Evolutionary conservation across 2,329 filamentous ascomycete genomes (phyloP).

Genomic region (Aspergillus fumigatus): DNA sequence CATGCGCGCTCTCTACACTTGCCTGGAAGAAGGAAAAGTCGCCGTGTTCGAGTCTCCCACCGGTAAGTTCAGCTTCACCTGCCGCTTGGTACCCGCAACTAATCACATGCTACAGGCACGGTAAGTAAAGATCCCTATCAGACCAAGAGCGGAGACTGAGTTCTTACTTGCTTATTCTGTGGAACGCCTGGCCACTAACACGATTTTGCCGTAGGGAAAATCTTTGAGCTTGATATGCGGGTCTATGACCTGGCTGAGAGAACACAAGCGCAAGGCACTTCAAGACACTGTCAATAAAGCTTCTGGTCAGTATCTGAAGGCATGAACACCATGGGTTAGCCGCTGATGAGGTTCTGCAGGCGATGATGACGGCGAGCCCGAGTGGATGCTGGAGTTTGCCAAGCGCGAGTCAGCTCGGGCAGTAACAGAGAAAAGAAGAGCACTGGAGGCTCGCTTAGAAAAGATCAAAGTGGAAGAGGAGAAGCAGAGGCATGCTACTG

Average conservation of each 20-base stretch:
- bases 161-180: background rate
- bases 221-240: slow-evolving; percentile 87
- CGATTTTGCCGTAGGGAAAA: slow-evolving; percentile 59
- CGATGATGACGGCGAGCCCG: slow-evolving; percentile 65
- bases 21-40: slow-evolving; percentile 73
- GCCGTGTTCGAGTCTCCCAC: slow-evolving; percentile 94
- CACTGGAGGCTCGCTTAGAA: slow-evolving; percentile 68
- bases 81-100: background rate
- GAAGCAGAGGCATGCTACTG: slow-evolving; percentile 52
- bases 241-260: slow-evolving; percentile 83
- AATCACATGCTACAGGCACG: slow-evolving; percentile 32
- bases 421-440: slow-evolving; percentile 62
- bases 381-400: slow-evolving; percentile 79
- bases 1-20: slow-evolving; percentile 77
- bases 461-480: slow-evolving; percentile 59
- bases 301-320: slow-evolving; percentile 32
- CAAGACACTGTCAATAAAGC: slow-evolving; percentile 49
- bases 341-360: slow-evolving; percentile 24
- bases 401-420: slow-evolving; percentile 63
- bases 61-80: slow-evolving; percentile 50
- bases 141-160: background rate
- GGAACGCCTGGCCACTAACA: background rate
- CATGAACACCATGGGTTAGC: background rate
- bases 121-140: slow-evolving; percentile 25
- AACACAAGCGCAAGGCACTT: slow-evolving; percentile 63